Conservation (phyloP, 306 rosid species). For the Myrica gale region DNA sequence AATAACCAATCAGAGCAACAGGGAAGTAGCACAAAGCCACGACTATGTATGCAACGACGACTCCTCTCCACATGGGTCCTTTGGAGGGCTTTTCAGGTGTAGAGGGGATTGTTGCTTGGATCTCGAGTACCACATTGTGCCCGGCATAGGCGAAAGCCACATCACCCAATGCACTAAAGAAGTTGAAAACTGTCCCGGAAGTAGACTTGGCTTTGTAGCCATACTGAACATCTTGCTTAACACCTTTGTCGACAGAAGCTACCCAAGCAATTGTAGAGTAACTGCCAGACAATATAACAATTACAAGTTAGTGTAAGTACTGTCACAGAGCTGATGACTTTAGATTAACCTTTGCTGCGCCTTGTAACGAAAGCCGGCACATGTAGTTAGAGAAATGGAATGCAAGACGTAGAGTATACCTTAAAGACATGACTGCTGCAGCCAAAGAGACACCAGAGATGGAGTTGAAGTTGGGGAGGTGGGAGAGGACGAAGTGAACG, state of each 20-base stretch:
- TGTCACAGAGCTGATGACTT: background rate
- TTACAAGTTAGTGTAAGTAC: background rate
- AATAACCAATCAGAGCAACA: conserved; percentile 76
- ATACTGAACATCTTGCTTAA: conserved; percentile 52
- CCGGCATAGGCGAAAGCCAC: conserved; percentile 96
- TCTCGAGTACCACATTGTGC: conserved; percentile 90
- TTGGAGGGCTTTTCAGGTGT: conserved; percentile 89
- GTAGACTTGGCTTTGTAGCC: conserved; percentile 42
- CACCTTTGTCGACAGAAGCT: conserved; percentile 61
- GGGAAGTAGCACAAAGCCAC: conserved; percentile 95
- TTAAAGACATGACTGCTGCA: conserved; percentile 53
- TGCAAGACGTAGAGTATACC: conserved; percentile 23
- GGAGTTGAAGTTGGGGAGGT: conserved; percentile 55
- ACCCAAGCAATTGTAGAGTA: conserved; percentile 93
- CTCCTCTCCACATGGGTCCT: conserved; percentile 95
- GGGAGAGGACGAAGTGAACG: conserved; percentile 56
- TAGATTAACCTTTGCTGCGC: background rate
- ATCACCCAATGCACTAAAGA: conserved; percentile 69
- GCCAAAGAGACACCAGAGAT: conserved; percentile 51
- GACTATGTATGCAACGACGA: conserved; percentile 70
- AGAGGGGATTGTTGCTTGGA: conserved; percentile 95
- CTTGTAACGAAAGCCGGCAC: background rate
- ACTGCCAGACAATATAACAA: conserved; percentile 39
- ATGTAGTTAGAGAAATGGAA: background rate
- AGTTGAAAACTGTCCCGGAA: conserved; percentile 54